Conservation (phyloP, 2,329 filamentous ascomycete species). For the Ceratocystis albifundus region DNA sequence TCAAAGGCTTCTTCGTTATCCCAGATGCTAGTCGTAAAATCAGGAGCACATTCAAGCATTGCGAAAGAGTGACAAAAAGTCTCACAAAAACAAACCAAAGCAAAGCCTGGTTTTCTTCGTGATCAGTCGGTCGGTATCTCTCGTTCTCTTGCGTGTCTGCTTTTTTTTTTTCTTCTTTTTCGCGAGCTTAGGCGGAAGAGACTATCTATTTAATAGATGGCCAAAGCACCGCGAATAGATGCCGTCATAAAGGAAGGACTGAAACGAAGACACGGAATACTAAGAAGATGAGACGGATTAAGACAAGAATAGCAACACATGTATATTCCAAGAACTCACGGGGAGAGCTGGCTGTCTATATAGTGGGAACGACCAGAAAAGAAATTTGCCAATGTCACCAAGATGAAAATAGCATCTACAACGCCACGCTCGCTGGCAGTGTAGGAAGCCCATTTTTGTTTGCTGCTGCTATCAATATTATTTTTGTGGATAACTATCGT, state of each 20-base stretch:
- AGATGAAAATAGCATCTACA: no score
- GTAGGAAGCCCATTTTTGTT: neutral
- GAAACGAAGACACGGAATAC: neutral
- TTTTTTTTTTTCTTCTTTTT: neutral
- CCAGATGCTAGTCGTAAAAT: neutral
- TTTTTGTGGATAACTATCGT: neutral
- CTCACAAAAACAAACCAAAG: neutral
- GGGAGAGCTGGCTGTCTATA: neutral
- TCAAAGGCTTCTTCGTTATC: neutral
- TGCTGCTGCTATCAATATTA: neutral
- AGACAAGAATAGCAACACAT: slow-evolving; percentile 9
- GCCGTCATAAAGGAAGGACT: neutral
- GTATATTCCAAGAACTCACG: neutral
- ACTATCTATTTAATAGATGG: slow-evolving; percentile 4
- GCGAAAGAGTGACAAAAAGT: neutral
- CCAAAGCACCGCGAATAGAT: neutral
- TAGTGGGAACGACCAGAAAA: neutral
- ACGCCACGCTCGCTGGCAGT: neutral
- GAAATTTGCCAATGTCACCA: no score
- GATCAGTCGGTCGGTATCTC: neutral
- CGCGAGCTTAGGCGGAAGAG: neutral
- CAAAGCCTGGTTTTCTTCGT: neutral
- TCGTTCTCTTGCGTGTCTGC: neutral
- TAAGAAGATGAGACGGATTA: neutral
- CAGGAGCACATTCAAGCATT: neutral